phyloP scores from a whole-genome alignment of 139 green algal genomes.

The Chlorella sp. region DNA sequence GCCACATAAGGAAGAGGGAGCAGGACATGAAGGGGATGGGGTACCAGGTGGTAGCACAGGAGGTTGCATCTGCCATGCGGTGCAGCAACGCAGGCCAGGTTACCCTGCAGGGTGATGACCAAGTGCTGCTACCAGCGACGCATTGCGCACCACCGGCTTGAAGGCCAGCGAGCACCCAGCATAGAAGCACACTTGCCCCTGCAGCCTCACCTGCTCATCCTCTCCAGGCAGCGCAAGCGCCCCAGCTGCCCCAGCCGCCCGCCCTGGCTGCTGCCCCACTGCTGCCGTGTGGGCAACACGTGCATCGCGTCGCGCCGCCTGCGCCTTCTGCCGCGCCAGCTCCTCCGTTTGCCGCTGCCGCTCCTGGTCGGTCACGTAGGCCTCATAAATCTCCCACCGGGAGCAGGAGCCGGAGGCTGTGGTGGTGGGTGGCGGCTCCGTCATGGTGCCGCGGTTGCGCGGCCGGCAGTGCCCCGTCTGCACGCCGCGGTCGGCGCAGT shows the following conservation, averaged over 20 bases:
- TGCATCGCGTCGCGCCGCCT: conserved; percentile 24
- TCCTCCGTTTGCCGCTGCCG: conserved; percentile 75
- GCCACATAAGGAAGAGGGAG: too few relatives aligned
- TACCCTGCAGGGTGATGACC: too few relatives aligned
- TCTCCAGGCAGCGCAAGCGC: neutral
- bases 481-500: conserved; percentile 87
- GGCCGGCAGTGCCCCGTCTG: conserved; percentile 74
- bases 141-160: too few relatives aligned
- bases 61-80: too few relatives aligned
- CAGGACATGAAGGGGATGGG: too few relatives aligned
- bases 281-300: neutral
- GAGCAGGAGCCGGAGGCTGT: conserved; percentile 73
- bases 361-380: conserved; percentile 90
- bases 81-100: too few relatives aligned
- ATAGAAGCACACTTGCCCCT: neutral
- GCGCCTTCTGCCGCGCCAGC: conserved; percentile 62
- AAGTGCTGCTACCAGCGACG: too few relatives aligned
- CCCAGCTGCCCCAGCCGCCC: neutral
- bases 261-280: conserved; percentile 8
- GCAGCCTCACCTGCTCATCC: neutral
- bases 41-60: too few relatives aligned
- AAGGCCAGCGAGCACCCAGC: too few relatives aligned
- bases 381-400: conserved; percentile 93
- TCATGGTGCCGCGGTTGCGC: conserved; percentile 76
- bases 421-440: conserved; percentile 79